A percentile compares a stretch with the other conserved stretches of the same genome.
These are phyloP conservation scores for Nematocida minor DNA, from an alignment of 371 early-diverging fungal species.

Conservation along the genomic window DNA sequence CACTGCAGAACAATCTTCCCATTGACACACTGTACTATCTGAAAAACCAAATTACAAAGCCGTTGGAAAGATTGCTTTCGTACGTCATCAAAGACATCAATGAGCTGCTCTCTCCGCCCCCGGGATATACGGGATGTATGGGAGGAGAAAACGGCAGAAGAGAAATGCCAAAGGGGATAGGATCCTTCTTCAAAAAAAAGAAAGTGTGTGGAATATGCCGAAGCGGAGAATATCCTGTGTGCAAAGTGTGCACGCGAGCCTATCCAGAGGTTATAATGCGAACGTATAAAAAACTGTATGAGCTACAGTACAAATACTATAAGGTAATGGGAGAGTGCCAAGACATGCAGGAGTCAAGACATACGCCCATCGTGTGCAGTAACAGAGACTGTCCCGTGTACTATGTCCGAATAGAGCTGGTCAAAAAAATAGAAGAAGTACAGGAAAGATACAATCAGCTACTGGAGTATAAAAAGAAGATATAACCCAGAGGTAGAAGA, in stretches of 20 bases:
- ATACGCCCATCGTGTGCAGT: conserved; percentile 90
- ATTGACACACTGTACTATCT: conserved; percentile 97
- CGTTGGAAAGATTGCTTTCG: conserved; percentile 89
- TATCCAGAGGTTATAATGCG: conserved; percentile 72
- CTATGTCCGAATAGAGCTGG: conserved; percentile 94
- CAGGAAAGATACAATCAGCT: conserved; percentile 65
- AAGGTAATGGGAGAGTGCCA: conserved; percentile 97
- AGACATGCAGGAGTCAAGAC: conserved; percentile 87
- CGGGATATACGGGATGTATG: conserved; percentile 74
- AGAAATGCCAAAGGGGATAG: conserved; percentile 66
- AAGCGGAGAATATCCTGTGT: conserved; percentile 72
- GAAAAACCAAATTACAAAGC: conserved; percentile 92
- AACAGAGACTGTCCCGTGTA: conserved; percentile 94
- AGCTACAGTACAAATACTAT: conserved; percentile 73
- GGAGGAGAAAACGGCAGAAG: conserved; percentile 75
- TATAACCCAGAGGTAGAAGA: too few relatives aligned
- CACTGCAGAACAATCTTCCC: conserved; percentile 90
- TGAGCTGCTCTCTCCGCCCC: conserved; percentile 73
- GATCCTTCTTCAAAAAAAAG: conserved; percentile 80
- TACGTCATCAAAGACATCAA: conserved; percentile 87
- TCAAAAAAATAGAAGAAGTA: conserved; percentile 80
- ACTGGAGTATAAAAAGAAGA: not conserved
- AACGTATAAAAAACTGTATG: conserved; percentile 68
- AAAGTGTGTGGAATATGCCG: conserved; percentile 87
- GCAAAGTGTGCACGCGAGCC: conserved; percentile 67